Conservation (phyloP, 1,284 basidiomycete species). For the Pascua guehoae region DNA sequence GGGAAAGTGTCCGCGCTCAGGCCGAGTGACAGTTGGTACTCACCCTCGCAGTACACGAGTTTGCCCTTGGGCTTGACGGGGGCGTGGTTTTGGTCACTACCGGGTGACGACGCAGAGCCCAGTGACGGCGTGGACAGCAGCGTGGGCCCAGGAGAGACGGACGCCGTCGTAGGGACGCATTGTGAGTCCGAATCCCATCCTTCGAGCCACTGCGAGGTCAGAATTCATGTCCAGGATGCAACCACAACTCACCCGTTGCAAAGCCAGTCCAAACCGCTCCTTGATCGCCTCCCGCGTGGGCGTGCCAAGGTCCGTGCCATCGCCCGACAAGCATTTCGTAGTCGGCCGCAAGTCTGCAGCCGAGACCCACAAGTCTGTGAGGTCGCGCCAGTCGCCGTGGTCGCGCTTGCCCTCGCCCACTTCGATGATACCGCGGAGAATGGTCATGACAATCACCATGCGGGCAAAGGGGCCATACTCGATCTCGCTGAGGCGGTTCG, state of each 20-base stretch:
- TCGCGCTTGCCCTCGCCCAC: conserved; percentile 50
- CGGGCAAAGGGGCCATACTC: conserved; percentile 51
- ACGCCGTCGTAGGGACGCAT: conserved; percentile 22
- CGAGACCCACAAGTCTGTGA: conserved; percentile 47
- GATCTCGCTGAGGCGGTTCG: conserved; percentile 33
- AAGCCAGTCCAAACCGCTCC: conserved; percentile 33
- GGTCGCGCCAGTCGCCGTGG: conserved; percentile 47
- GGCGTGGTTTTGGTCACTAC: background rate
- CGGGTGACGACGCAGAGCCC: background rate
- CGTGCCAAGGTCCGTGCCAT: conserved; percentile 31
- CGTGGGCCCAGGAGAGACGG: background rate
- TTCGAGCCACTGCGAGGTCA: conserved; percentile 43
- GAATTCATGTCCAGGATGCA: too few relatives aligned
- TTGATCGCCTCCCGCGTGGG: conserved; percentile 32
- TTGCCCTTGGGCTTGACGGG: conserved; percentile 10
- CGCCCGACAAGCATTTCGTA: conserved; percentile 29
- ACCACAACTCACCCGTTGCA: conserved; percentile 35
- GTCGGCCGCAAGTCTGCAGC: conserved; percentile 33
- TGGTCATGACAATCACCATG: conserved; percentile 45
- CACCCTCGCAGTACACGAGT: conserved; percentile 42
- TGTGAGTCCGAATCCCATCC: conserved; percentile 51
- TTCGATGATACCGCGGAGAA: conserved; percentile 49
- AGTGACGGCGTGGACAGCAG: conserved; percentile 1
- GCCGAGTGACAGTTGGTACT: conserved; percentile 2
- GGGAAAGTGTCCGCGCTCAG: background rate